Percentiles rank a stretch among this genome's conserved stretches.
Conservation (phyloP, 352 stramenopile species). For the Pythium sukuiense region DNA sequence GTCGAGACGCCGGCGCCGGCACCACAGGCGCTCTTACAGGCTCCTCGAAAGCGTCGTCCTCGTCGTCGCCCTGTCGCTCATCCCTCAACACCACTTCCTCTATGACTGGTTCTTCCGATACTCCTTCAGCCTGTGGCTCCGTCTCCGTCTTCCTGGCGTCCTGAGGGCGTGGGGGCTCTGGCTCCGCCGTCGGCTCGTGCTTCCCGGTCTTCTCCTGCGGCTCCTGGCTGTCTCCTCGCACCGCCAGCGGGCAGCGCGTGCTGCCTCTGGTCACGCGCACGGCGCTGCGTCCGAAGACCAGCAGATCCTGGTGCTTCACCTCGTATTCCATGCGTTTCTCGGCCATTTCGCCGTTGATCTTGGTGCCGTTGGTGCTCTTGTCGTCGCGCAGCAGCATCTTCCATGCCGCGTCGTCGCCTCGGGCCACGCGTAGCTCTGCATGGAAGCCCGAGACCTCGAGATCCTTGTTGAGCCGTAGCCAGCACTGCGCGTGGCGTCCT, state of each 20-base stretch:
- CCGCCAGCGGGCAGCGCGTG: slow-evolving; percentile 5
- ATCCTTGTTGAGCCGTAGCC: slow-evolving; percentile 48
- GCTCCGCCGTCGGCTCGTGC: not conserved
- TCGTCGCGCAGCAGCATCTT: slow-evolving; percentile 28
- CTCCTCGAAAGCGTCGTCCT: slow-evolving; percentile 20
- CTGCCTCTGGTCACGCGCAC: slow-evolving; percentile 20
- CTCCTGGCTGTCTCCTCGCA: not conserved
- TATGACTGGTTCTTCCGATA: no score
- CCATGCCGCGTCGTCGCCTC: not conserved
- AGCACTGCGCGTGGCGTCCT: slow-evolving; percentile 48
- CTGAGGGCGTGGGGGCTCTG: not conserved
- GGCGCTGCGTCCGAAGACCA: slow-evolving; percentile 36
- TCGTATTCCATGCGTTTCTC: slow-evolving; percentile 26
- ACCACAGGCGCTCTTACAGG: not conserved
- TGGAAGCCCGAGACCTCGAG: slow-evolving; percentile 63
- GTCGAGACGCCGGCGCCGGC: slow-evolving; percentile 19
- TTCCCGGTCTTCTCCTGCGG: not conserved
- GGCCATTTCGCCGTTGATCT: slow-evolving; percentile 43
- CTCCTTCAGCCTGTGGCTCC: not conserved
- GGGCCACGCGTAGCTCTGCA: slow-evolving; percentile 38
- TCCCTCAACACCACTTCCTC: not conserved
- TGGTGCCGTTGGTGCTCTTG: slow-evolving; percentile 65
- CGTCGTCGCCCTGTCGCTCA: not conserved
- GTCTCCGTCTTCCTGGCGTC: not conserved
- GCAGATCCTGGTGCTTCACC: slow-evolving; percentile 40